A percentile compares a stretch with the other conserved stretches of the same genome.
These are phyloP conservation scores for Bathelium albidoporum DNA, from an alignment of 495 filamentous ascomycete genomes.

Conservation along the genomic window DNA sequence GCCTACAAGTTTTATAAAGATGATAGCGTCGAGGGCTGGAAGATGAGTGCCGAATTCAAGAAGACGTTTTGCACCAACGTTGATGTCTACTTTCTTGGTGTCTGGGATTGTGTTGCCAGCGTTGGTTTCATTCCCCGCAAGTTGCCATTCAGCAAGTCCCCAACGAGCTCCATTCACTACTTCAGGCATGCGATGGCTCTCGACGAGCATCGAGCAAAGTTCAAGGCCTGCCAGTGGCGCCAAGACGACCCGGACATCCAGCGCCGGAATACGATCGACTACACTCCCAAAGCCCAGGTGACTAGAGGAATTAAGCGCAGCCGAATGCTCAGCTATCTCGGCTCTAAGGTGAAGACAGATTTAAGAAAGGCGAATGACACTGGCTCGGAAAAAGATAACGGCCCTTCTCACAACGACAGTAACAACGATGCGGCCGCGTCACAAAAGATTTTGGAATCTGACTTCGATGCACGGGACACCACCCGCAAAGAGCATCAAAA, in stretches of 20 bases:
- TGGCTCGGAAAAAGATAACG: background rate
- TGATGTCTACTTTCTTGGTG: constrained; percentile 31
- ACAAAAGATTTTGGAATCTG: constrained; percentile 12
- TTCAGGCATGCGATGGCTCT: constrained; percentile 34
- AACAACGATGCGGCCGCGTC: background rate
- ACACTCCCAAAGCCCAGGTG: constrained; percentile 2
- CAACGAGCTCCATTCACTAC: constrained; percentile 28
- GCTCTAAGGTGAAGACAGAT: background rate
- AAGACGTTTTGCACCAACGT: constrained; percentile 35
- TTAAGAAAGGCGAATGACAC: background rate
- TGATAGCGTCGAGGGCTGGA: constrained; percentile 27
- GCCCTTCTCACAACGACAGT: background rate
- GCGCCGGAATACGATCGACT: background rate
- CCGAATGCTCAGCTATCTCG: background rate
- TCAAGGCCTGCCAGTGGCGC: constrained; percentile 30
- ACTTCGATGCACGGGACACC: constrained; percentile 20
- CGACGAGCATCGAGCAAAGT: constrained; percentile 33
- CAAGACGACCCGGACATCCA: constrained; percentile 16
- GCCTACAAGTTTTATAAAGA: constrained; percentile 36
- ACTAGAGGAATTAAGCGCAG: background rate
- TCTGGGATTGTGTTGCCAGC: constrained; percentile 35
- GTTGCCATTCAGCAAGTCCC: constrained; percentile 31
- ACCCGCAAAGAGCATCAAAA: constrained; percentile 6
- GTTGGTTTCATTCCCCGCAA: constrained; percentile 33
- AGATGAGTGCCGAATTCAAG: constrained; percentile 32